Conservation (phyloP, 1,284 basidiomycete species). For the Apiotrichum montevideense region DNA sequence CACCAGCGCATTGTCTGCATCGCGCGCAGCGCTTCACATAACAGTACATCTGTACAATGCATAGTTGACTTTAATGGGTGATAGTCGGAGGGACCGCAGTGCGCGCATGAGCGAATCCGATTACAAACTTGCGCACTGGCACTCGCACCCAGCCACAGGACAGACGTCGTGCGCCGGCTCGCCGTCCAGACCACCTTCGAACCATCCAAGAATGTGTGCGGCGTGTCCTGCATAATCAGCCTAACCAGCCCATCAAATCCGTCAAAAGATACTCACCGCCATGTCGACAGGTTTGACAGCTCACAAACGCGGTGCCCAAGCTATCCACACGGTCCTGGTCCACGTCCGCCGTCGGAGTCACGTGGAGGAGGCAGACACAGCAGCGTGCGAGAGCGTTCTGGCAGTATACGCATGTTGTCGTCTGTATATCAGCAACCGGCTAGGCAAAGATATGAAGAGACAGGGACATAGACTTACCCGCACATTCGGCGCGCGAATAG, state of each 20-base stretch:
- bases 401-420: conserved; percentile 32
- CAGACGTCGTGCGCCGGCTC: conserved; percentile 37
- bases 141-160: conserved; percentile 42
- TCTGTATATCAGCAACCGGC: background rate
- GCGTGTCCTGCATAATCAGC: conserved; percentile 31
- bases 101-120: too few relatives aligned
- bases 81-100: background rate
- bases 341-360: conserved; percentile 23
- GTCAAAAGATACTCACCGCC: conserved; percentile 28
- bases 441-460: too few relatives aligned
- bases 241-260: too few relatives aligned
- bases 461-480: conserved; percentile 20
- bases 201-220: conserved; percentile 41
- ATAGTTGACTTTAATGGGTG: background rate
- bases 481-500: conserved; percentile 35
- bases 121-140: conserved; percentile 36
- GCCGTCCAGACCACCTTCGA: conserved; percentile 41
- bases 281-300: conserved; percentile 45
- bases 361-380: conserved; percentile 40
- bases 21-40: background rate
- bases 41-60: background rate
- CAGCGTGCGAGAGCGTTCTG: conserved; percentile 39
- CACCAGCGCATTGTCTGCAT: background rate
- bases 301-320: conserved; percentile 41
- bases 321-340: conserved; percentile 19